Base-by-base conservation (phyloP, 257 asterid genomes). In the Jacaranda copaia region DNA sequence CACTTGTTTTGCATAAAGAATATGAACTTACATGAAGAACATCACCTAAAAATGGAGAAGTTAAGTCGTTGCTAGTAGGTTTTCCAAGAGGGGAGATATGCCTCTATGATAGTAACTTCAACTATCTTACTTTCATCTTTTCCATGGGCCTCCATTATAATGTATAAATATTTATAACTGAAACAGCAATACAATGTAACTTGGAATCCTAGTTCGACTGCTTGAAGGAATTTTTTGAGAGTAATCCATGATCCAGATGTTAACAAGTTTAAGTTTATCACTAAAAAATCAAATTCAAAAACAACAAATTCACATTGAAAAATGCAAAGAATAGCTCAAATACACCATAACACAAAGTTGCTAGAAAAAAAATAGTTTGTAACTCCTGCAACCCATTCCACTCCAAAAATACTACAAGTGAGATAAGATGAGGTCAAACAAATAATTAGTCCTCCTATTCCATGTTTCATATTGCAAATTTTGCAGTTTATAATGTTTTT, bases 141-240 rank as follows among this genome's bases (percentile, higher is more conserved):
- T n/a, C 35, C 46, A 65, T 5, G 16, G 38, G 58, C 45, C 56
- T 75, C 80, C 80, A 75, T 75, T 38, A 35, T 61, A 62, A 62
- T 20, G 32, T 18, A 20, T 6, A 61, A 36, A 42, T 46, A 42
- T 35, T 36, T 63, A 36, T 25, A 25, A 36, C 19, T 56, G 13
- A 19, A 6, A 16, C 36, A 56, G 36, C 3, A 56, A 56, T 16
- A 8, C 15, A 52, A 0, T 0, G 32, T 0, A 46, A 6, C 43
- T 25, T 13, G 20, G 19, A n/a, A 16, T 42, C 60, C n/a, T 46
- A 19, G 48, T 48, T 48, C 45, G 35, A 10, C 8, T 15, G 72
- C 59, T 40, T 19, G 12, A 63, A 39, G 45, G 19, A 20, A 12
- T 12, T 7, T 32, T 61, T 73, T 59, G 51, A 18, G 40, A 5